A percentile compares a stretch with the other conserved stretches of the same genome.
Conservation (phyloP, 2,329 filamentous ascomycete species). For the Bisporella sp. region DNA sequence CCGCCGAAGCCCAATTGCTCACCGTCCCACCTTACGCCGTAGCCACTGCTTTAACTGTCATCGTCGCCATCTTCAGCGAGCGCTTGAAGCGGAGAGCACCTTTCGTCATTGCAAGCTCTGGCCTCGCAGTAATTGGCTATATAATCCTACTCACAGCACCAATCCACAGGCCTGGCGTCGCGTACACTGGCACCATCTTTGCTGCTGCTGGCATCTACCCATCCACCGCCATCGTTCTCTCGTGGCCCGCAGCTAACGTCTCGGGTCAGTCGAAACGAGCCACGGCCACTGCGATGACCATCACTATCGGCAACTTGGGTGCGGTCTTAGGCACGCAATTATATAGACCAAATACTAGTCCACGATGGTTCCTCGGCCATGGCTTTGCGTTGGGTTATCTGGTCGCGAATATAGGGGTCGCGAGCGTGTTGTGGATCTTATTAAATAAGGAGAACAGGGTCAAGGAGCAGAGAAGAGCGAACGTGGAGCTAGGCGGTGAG, state of each 20-base stretch:
- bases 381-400: constrained; percentile 60
- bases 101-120: constrained; percentile 53
- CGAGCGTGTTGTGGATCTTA: constrained; percentile 42
- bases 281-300: constrained; percentile 63
- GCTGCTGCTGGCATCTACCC: constrained; percentile 63
- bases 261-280: constrained; percentile 64
- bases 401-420: constrained; percentile 48
- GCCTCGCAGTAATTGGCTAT: constrained; percentile 55
- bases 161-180: constrained; percentile 42
- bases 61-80: constrained; percentile 54
- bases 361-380: constrained; percentile 60
- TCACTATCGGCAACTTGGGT: constrained; percentile 63
- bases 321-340: constrained; percentile 64
- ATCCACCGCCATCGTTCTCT: constrained; percentile 53
- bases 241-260: constrained; percentile 67
- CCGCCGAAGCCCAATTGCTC: constrained; percentile 48
- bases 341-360: constrained; percentile 53
- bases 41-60: constrained; percentile 51
- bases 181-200: constrained; percentile 55
- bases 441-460: constrained; percentile 51
- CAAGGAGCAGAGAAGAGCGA: constrained; percentile 37
- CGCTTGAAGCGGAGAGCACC: constrained; percentile 47
- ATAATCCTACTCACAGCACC: constrained; percentile 48
- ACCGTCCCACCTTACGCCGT: constrained; percentile 60
- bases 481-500: constrained; percentile 46